Conservation (phyloP, 2,329 filamentous ascomycete species). For the Seiridium cupressi region DNA sequence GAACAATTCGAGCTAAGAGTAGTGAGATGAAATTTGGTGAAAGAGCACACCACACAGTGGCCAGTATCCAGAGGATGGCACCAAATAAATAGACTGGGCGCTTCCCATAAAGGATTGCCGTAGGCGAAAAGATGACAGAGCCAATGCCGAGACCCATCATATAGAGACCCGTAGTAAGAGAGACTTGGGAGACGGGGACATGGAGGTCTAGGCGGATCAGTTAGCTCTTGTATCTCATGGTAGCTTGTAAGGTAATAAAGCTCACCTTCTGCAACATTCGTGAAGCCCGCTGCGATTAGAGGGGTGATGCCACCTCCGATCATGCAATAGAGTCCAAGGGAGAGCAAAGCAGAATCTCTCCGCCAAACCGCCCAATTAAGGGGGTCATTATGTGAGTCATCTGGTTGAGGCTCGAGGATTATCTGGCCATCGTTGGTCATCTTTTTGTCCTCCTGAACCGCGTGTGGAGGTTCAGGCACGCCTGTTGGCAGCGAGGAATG, state of each 20-base stretch:
- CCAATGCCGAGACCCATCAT: constrained; percentile 92
- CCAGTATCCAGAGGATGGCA: constrained; percentile 72
- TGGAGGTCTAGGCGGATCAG: constrained; percentile 40
- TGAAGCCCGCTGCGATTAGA: constrained; percentile 85
- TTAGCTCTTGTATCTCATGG: constrained; percentile 11
- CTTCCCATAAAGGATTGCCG: constrained; percentile 88
- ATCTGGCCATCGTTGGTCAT: constrained; percentile 78
- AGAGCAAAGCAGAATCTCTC: constrained; percentile 75
- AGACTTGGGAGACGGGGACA: constrained; percentile 69
- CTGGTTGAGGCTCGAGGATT: constrained; percentile 87
- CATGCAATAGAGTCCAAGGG: constrained; percentile 89
- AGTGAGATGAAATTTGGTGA: constrained; percentile 80
- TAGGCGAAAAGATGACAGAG: constrained; percentile 81
- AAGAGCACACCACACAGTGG: constrained; percentile 81
- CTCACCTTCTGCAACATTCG: constrained; percentile 62
- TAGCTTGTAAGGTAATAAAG: constrained; percentile 32
- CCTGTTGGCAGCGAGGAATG: constrained; percentile 55
- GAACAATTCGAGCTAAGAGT: constrained; percentile 78
- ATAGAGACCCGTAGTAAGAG: constrained; percentile 86
- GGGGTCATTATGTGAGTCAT: constrained; percentile 86
- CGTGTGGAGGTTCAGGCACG: constrained; percentile 31
- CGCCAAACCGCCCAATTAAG: constrained; percentile 87
- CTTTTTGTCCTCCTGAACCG: constrained; percentile 55
- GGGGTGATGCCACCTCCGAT: constrained; percentile 91
- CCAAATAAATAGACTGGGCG: constrained; percentile 83